These are phyloP conservation scores for Raffaelea ambrosiae DNA, from an alignment of 2,329 filamentous ascomycete genomes.

Conservation along the genomic window DNA sequence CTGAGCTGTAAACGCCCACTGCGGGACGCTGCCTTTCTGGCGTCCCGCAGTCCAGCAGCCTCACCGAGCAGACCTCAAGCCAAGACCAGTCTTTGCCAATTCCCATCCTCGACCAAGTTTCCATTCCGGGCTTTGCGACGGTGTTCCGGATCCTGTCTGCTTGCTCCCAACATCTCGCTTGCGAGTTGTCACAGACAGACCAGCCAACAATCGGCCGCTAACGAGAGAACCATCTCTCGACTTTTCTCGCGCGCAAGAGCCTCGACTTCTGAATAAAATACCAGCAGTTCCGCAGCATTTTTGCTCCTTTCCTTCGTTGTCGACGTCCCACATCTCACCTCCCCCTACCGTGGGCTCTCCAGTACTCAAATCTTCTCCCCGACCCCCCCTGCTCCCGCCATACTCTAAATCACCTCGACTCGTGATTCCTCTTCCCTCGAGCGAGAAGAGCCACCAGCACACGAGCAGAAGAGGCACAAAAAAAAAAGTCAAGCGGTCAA, in stretches of 20 bases:
- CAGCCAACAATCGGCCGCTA: too few species aligned
- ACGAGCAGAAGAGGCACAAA: too few species aligned
- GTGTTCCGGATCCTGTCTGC: constrained; percentile 23
- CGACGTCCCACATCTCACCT: background rate
- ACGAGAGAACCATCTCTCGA: constrained; percentile 15
- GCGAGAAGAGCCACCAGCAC: too few species aligned
- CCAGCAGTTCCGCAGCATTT: background rate
- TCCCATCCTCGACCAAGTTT: constrained; percentile 57
- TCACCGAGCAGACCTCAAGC: constrained; percentile 53
- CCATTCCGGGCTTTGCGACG: constrained; percentile 36
- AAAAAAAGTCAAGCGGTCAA: too few species aligned
- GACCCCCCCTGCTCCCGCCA: too few species aligned
- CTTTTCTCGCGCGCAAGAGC: constrained; percentile 2
- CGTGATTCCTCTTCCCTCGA: too few species aligned
- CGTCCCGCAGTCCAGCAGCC: constrained; percentile 81
- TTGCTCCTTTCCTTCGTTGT: background rate
- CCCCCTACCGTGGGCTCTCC: too few species aligned
- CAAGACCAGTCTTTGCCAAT: constrained; percentile 42
- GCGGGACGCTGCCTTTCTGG: constrained; percentile 48
- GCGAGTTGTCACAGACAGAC: too few species aligned
- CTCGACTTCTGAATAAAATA: constrained; percentile 1
- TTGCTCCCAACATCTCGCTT: too few species aligned
- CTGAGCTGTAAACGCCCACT: constrained; percentile 90
- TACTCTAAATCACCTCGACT: too few species aligned
- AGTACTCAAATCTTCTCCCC: too few species aligned